Evolutionary conservation across 371 early-diverging fungal genomes (phyloP), one percentile per base, ranked within the genome.

Genomic region (Mucor piriformis): DNA sequence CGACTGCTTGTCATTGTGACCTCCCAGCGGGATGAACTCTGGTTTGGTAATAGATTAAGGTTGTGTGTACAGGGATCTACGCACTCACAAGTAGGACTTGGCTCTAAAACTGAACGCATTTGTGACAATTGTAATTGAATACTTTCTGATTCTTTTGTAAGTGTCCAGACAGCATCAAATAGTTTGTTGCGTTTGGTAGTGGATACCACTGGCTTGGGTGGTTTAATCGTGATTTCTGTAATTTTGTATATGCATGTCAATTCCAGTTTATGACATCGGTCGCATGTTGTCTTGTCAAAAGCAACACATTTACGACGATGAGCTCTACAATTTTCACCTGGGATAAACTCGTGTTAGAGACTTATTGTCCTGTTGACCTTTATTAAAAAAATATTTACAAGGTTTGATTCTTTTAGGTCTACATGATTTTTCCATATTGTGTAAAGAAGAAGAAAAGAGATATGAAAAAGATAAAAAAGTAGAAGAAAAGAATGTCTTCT

Each of bases 191-290:
- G 59, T 15, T 48, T 57, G 13, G 49, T 20, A 2, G 51, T n/a
- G 0, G 59, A 49, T 12, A 54, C 46, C 8, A 16, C 32, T 24
- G 46, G 47, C 13, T 53, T 64, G 20, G 27, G 27, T 8, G 18
- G 3, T 13, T 33, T 49, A 1, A 23, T 33, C 20, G 64, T 58
- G 15, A 54, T 64, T 20, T 64, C 64, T 6, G 54, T 58, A 2
- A 42, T 3, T 49, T 33, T 58, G n/a, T 35, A 58, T 33, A 64
- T 46, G 34, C 66, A 75, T 46, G 52, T 61, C 53, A 42, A 64
- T 67, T 50, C 62, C 58, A 33, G 64, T 67, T 61, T 49, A 13
- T 49, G 23, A 43, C 59, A 67, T 8, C 62, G 63, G 23, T 62
- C 58, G 20, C 67, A 64, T 21, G 11, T 54, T 0, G 42, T 12